Percentiles rank a stretch among this genome's conserved stretches.
Evolutionary conservation across 2,329 filamentous ascomycete species (phyloP).

Genomic region (Penicillium sp.): DNA sequence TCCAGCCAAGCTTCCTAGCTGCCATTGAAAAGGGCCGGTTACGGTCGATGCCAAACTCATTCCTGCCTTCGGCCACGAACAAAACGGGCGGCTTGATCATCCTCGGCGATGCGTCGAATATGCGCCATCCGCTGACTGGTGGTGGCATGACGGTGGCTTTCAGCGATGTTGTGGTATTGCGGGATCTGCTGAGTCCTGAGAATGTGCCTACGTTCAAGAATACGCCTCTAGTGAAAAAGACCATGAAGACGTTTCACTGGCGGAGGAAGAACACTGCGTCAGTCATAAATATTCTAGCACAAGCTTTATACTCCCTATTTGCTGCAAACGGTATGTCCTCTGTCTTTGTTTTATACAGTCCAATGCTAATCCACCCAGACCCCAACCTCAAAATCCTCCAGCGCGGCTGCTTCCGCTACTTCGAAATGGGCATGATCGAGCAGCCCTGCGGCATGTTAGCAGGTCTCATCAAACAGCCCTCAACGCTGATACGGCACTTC

Average conservation of each 20-base stretch:
- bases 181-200: constrained; percentile 67
- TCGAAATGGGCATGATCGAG: constrained; percentile 68
- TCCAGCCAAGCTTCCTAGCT: constrained; percentile 68
- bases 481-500: constrained; percentile 84
- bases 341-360: background rate
- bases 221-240: constrained; percentile 59
- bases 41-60: constrained; percentile 93
- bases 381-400: constrained; percentile 74
- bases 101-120: constrained; percentile 94
- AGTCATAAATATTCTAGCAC: constrained; percentile 96
- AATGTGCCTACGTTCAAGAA: constrained; percentile 67
- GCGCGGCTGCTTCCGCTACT: constrained; percentile 89
- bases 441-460: constrained; percentile 78
- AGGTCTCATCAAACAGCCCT: constrained; percentile 72
- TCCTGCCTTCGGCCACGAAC: constrained; percentile 75
- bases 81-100: constrained; percentile 69
- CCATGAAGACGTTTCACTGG: constrained; percentile 80
- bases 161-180: constrained; percentile 79
- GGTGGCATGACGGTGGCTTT: constrained; percentile 98
- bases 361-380: constrained; percentile 38
- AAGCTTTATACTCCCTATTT: constrained; percentile 88
- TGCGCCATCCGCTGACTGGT: constrained; percentile 96
- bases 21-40: constrained; percentile 77
- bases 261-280: constrained; percentile 73
- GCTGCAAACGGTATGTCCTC: constrained; percentile 63